Percentiles rank a stretch among this genome's conserved stretches.
Conservation (phyloP, 2,329 filamentous ascomycete genomes). For the Penicillium sp. region DNA sequence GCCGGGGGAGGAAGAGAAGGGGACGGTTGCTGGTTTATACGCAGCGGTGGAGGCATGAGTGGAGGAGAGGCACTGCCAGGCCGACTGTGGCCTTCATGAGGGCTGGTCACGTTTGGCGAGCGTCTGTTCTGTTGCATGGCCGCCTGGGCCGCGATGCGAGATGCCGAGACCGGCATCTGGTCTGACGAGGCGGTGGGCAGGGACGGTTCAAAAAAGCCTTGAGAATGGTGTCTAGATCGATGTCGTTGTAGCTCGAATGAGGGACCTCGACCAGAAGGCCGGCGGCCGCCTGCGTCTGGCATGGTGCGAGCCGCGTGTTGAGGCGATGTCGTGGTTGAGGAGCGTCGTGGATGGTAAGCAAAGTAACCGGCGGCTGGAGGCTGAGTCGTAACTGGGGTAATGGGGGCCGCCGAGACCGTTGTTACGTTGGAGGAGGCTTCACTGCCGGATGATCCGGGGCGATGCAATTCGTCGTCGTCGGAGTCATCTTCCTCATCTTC, state of each 20-base stretch:
- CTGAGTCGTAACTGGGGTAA: slow-evolving; percentile 33
- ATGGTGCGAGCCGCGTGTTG: slow-evolving; percentile 33
- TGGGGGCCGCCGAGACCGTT: slow-evolving; percentile 40
- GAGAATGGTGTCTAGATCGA: slow-evolving; percentile 53
- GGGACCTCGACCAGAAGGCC: slow-evolving; percentile 37
- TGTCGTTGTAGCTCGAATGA: slow-evolving; percentile 39
- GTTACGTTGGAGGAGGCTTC: slow-evolving; percentile 47
- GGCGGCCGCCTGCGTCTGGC: slow-evolving; percentile 35
- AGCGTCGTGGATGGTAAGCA: slow-evolving; percentile 25
- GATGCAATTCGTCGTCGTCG: slow-evolving; percentile 33
- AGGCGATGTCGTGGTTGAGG: slow-evolving; percentile 31
- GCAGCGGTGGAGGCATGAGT: slow-evolving; percentile 27
- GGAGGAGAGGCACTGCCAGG: slow-evolving; percentile 36
- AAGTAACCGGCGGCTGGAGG: slow-evolving; percentile 19
- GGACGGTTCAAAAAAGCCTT: slow-evolving; percentile 64
- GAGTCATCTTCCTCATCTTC: slow-evolving; percentile 24
- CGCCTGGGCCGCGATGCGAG: slow-evolving; percentile 62
- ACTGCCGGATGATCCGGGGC: slow-evolving; percentile 44
- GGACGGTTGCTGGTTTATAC: slow-evolving; percentile 22
- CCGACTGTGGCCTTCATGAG: slow-evolving; percentile 30
- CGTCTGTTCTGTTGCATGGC: slow-evolving; percentile 60
- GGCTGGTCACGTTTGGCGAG: slow-evolving; percentile 49
- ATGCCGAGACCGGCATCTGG: slow-evolving; percentile 49
- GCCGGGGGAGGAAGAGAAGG: slow-evolving; percentile 12
- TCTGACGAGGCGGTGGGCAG: slow-evolving; percentile 52